Base-by-base conservation (phyloP, 805 yeast genomes). In the Zygosaccharomyces kombuchaensis region DNA sequence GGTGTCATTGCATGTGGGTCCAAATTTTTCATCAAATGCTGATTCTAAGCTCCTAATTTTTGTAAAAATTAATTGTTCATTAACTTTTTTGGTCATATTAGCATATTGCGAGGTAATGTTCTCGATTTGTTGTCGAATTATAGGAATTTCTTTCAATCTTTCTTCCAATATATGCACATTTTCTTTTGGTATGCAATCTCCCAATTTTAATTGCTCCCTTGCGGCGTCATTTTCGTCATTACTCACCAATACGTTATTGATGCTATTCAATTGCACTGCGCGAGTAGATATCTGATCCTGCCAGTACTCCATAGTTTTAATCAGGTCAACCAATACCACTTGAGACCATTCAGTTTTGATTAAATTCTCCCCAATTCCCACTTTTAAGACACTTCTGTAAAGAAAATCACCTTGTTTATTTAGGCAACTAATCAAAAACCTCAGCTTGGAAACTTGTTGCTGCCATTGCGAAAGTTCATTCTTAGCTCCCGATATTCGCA, bases 181-280 rank as follows among this genome's bases (percentile, higher is more conserved):
- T 4, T 68, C 71, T 13, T 70, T 58, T 0, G 78, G 72, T 1
- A 81, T 75, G 53, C 75, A 80, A 41, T 77, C 79, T 36, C 69
- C 70, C 26, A 81, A 57, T 6, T 50, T 63, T 4, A 50, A 43
- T 32, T 50, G 53, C 17, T 42, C 54, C 31, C 45, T 36, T 4
- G 54, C 41, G 27, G 71, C 59, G 17, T 44, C 36, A 6, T 34
- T 9, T 3, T 39, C 43, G 2, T 13, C 16, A 9, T 26, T 9
- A 13, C 29, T 21, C 0, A 66, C 63, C 12, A 59, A 47, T 39
- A 69, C 74, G 34, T 75, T 67, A 7, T 58, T 58, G 1, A 71
- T 65, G 16, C 50, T 46, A 26, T 70, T 69, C 40, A 80, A 63
- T 3, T 47, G 48, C 2, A 56, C 53, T 9, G 73, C 51, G 3